phyloP scores from a whole-genome alignment of 2,329 filamentous ascomycete genomes.

The Aschersonia sp. region DNA sequence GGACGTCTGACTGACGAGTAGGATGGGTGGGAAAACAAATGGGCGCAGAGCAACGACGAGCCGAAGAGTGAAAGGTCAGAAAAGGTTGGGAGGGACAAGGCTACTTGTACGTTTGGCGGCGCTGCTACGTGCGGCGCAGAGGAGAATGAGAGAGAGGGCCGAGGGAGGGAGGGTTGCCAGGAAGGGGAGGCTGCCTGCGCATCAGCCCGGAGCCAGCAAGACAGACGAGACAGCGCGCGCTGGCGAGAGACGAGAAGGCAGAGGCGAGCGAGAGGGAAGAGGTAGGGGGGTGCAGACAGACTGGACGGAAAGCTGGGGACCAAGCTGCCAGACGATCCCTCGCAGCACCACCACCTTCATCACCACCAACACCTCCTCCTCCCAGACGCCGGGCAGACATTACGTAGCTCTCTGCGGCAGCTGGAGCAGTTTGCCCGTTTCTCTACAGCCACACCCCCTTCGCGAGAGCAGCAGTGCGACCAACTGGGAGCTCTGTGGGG shows the following conservation, averaged over 20 bases:
- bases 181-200: not conserved
- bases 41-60: not conserved
- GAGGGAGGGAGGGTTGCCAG: not conserved
- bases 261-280: constrained; percentile 1
- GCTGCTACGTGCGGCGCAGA: constrained; percentile 1
- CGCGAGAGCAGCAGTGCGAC: too few relatives aligned
- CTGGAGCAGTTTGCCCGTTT: not conserved
- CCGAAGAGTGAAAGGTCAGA: not conserved
- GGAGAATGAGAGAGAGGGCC: not conserved
- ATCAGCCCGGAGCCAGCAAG: not conserved
- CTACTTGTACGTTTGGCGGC: constrained; percentile 6
- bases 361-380: not conserved
- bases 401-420: too few relatives aligned
- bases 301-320: not conserved
- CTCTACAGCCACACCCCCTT: not conserved
- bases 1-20: constrained; percentile 1
- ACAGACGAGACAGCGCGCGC: not conserved
- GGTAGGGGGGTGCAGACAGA: constrained; percentile 1
- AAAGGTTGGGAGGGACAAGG: constrained; percentile 4
- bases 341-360: not conserved
- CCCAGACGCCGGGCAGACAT: not conserved
- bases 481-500: too few relatives aligned
- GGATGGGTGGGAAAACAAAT: not conserved
- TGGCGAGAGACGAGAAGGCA: not conserved
- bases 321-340: not conserved